Conservation (phyloP, 768 basidiomycete genomes). For the Collybia mongolica region DNA sequence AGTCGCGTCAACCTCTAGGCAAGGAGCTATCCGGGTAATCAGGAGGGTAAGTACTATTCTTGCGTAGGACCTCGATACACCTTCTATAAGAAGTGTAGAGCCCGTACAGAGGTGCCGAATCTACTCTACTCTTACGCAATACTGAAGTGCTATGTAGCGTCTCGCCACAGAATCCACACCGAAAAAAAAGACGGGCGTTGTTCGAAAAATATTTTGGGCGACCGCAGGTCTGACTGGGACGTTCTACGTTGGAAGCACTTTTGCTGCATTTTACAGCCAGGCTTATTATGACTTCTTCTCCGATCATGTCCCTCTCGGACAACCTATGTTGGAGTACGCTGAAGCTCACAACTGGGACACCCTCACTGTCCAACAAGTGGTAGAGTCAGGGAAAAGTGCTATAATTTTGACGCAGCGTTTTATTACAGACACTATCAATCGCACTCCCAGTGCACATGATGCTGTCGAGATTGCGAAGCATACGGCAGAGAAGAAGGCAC, state of each 20-base stretch:
- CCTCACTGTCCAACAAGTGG: conserved; percentile 58
- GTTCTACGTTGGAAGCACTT: conserved; percentile 83
- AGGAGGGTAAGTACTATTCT: conserved; percentile 53
- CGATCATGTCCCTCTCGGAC: conserved; percentile 75
- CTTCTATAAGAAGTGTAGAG: no score
- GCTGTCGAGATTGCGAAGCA: conserved; percentile 31
- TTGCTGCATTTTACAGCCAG: conserved; percentile 74
- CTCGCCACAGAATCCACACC: conserved; percentile 58
- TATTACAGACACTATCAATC: conserved; percentile 49
- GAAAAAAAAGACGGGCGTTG: conserved; percentile 51
- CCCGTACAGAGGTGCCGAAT: no score
- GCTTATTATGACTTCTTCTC: conserved; percentile 86
- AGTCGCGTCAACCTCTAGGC: conserved; percentile 41
- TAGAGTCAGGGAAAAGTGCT: conserved; percentile 51
- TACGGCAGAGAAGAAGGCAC: conserved; percentile 30
- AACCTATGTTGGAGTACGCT: conserved; percentile 75
- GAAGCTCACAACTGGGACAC: conserved; percentile 80
- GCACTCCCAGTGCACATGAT: conserved; percentile 29
- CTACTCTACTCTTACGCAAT: neutral
- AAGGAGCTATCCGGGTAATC: conserved; percentile 48
- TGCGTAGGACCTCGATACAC: neutral
- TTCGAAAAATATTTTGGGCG: conserved; percentile 65
- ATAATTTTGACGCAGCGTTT: conserved; percentile 49
- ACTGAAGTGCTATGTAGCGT: conserved; percentile 38
- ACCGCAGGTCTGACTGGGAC: conserved; percentile 66